Evolutionary conservation across 495 filamentous ascomycete genomes (phyloP), one percentile per base, ranked within the genome.

Genomic region (Talaromyces borbonicus): DNA sequence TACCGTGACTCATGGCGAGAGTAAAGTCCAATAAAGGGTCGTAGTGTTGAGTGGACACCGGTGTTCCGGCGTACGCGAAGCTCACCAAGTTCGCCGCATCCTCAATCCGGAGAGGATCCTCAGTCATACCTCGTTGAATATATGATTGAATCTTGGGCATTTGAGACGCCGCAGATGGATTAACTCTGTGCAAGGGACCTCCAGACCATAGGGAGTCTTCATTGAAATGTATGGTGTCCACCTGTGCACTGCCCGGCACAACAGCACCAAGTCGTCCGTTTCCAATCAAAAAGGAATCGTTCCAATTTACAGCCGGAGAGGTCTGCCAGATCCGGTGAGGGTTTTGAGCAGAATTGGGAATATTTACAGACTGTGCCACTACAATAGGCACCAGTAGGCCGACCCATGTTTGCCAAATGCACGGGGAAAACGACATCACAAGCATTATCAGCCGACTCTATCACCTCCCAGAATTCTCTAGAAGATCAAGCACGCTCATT

Each of bases 161-260:
- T 29, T 29, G 26, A 12, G 26, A 29, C 26, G 26, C 26, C 5
- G 67, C 53, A 11, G 51, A 44, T 0, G 49, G 52, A 26, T 63
- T 66, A 18, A 60, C 59, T 5, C 68, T 60, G 30, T 71, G 53
- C 48, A 61, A 51, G 16, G 53, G 55, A 19, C 53, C 55, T 12
- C 69, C 71, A 38, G 52, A 64, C 71, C 67, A 72, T 39, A 72
- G 51, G 15, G 67, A 67, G 47, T 73, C 61, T 49, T 75, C 71
- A 38, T 72, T 74, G 12, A 29, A 29, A 14, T 72, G 43, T 7
- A 53, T 52, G 8, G 70, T 23, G 20, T 62, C 53, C 44, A 70
- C 69, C 12, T 48, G 52, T 1, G 46, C 44, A 12, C 53, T 50
- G 4, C 69, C 71, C 45, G 55, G 65, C 14, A 75, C 50, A 23